phyloP scores from a whole-genome alignment of 768 basidiomycete genomes.

The Lactifluus subvellereus region DNA sequence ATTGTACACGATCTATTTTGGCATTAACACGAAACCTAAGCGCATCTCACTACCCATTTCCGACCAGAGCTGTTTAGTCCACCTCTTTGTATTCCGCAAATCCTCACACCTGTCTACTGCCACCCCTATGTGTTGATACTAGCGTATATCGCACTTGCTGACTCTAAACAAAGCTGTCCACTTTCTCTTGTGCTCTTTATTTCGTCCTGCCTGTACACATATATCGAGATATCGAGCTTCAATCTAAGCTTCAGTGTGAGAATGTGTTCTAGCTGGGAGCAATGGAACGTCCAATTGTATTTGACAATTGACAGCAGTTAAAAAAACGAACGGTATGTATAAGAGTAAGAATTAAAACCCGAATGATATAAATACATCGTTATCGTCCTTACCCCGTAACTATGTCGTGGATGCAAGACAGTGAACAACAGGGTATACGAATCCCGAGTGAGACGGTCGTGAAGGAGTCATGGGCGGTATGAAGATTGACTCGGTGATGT shows the following conservation, averaged over 20 bases:
- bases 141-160: constrained; percentile 5
- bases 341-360: background rate
- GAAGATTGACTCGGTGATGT: background rate
- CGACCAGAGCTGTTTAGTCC: background rate
- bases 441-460: background rate
- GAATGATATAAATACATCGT: background rate
- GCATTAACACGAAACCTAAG: constrained; percentile 11
- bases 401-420: background rate
- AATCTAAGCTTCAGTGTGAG: background rate
- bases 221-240: constrained; percentile 15
- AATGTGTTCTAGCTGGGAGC: background rate
- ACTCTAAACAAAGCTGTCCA: background rate
- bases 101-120: background rate
- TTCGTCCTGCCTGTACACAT: constrained; percentile 14
- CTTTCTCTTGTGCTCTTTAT: constrained; percentile 13
- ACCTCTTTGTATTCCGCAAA: constrained; percentile 6
- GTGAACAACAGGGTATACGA: background rate
- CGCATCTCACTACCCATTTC: background rate
- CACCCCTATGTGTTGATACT: background rate
- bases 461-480: background rate
- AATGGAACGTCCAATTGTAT: background rate
- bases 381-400: background rate
- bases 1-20: constrained; percentile 22
- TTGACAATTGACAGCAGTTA: background rate
- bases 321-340: background rate